These are phyloP conservation scores for Cyclostephanos invisitatus DNA, from an alignment of 108 stramenopile species.

Conservation along the genomic window DNA sequence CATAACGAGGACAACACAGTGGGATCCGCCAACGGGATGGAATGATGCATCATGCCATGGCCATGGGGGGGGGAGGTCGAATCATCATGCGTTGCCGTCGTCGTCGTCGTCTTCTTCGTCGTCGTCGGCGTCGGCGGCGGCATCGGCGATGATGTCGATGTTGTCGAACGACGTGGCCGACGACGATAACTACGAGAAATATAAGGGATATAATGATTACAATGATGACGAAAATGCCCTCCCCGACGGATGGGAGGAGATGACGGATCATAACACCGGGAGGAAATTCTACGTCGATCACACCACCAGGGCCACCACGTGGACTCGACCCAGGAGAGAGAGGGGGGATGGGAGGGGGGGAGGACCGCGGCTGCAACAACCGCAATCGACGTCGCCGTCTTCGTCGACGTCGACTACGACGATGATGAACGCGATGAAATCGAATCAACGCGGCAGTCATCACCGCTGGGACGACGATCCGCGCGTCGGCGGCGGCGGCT, in stretches of 20 bases:
- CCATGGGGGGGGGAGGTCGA: no score
- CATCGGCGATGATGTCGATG: conserved; percentile 12
- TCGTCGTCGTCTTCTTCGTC: conserved; percentile 8
- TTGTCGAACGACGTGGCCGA: conserved; percentile 24
- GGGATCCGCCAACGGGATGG: conserved; percentile 77
- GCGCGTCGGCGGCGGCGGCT: neutral
- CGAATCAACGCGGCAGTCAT: conserved; percentile 31
- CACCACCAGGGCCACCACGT: conserved; percentile 77
- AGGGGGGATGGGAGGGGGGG: neutral
- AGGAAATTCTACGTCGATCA: conserved; percentile 89
- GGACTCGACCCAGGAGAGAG: conserved; percentile 30
- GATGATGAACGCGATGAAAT: neutral
- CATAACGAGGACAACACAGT: conserved; percentile 76
- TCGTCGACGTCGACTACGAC: neutral
- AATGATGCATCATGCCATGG: neutral
- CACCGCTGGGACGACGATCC: conserved; percentile 21
- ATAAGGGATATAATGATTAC: conserved; percentile 2
- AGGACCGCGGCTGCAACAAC: neutral
- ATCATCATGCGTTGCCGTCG: no score
- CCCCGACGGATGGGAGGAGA: conserved; percentile 86
- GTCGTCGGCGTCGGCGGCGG: conserved; percentile 11
- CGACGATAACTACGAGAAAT: conserved; percentile 14
- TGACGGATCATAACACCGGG: conserved; percentile 73
- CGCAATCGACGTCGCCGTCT: neutral
- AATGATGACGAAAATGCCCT: conserved; percentile 25